These are phyloP conservation scores for Dovyalis caffra DNA, from an alignment of 345 rosid genomes.

Conservation along the genomic window DNA sequence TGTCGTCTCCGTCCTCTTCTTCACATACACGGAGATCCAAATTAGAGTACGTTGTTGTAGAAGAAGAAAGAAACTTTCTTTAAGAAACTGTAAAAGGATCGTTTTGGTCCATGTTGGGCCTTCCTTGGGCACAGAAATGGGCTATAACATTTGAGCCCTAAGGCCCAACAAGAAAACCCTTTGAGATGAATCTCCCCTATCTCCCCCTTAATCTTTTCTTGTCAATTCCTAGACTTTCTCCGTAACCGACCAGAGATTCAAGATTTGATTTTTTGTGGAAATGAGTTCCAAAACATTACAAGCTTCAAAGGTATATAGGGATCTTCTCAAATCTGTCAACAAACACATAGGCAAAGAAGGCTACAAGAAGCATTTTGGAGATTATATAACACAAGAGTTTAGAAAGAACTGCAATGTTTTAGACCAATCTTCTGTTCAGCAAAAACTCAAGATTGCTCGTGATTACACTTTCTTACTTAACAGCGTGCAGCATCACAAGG, in stretches of 20 bases:
- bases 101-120: neutral
- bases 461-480: constrained; percentile 63
- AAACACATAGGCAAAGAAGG: constrained; percentile 79
- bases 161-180: neutral
- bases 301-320: constrained; percentile 58
- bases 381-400: constrained; percentile 55
- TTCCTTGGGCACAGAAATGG: neutral
- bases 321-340: constrained; percentile 63
- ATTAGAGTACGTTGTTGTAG: neutral
- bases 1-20: constrained; percentile 15
- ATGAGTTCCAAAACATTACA: constrained; percentile 48
- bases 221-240: neutral
- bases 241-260: neutral
- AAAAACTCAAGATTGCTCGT: constrained; percentile 62
- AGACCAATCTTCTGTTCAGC: constrained; percentile 36
- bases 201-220: neutral
- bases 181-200: neutral
- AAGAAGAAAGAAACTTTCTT: neutral
- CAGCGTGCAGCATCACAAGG: constrained; percentile 88
- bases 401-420: constrained; percentile 37
- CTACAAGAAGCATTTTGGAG: constrained; percentile 62
- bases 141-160: neutral
- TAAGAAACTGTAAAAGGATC: too few relatives aligned
- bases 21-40: neutral
- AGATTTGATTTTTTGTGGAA: constrained; percentile 10